A percentile compares a stretch with the other conserved stretches of the same genome.
phyloP scores from a whole-genome alignment of 306 rosid genomes.

The Corylus avellana region DNA sequence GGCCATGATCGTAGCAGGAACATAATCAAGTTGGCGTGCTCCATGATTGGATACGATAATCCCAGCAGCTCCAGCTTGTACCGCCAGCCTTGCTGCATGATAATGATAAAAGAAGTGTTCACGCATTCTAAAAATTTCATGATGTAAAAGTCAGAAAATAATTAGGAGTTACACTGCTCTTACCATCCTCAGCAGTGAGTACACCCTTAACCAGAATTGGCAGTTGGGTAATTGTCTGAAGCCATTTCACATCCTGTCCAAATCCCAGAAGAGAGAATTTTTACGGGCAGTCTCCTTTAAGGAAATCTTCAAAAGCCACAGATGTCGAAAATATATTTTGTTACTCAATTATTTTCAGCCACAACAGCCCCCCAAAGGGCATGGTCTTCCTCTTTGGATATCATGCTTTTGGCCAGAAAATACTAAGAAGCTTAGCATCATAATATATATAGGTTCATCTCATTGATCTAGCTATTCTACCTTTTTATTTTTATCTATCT shows the following conservation, averaged over 20 bases:
- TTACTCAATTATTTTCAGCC: no score
- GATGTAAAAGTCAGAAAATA: neutral
- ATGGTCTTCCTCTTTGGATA: no score
- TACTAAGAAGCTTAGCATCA: neutral
- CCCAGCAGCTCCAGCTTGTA: slow-evolving; percentile 92
- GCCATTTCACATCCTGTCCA: slow-evolving; percentile 95
- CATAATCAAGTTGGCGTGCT: slow-evolving; percentile 96
- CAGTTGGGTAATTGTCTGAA: slow-evolving; percentile 80
- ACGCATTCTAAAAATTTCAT: slow-evolving; percentile 4
- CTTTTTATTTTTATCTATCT: neutral
- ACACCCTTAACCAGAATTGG: slow-evolving; percentile 98
- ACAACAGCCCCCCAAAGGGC: no score
- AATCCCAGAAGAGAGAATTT: slow-evolving; percentile 10
- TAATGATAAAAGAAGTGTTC: neutral
- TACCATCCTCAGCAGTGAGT: slow-evolving; percentile 91
- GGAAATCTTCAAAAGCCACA: neutral
- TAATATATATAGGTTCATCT: neutral
- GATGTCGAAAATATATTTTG: neutral
- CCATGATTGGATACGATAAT: slow-evolving; percentile 94
- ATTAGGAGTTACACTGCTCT: slow-evolving; percentile 27
- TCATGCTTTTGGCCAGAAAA: no score
- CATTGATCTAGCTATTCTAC: neutral
- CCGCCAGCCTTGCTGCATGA: slow-evolving; percentile 76
- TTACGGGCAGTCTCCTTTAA: neutral
- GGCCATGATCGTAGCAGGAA: slow-evolving; percentile 84